Evolutionary conservation across 192 early-diverging fungal genomes (phyloP).

Genomic region (Backusella mclennaniae): DNA sequence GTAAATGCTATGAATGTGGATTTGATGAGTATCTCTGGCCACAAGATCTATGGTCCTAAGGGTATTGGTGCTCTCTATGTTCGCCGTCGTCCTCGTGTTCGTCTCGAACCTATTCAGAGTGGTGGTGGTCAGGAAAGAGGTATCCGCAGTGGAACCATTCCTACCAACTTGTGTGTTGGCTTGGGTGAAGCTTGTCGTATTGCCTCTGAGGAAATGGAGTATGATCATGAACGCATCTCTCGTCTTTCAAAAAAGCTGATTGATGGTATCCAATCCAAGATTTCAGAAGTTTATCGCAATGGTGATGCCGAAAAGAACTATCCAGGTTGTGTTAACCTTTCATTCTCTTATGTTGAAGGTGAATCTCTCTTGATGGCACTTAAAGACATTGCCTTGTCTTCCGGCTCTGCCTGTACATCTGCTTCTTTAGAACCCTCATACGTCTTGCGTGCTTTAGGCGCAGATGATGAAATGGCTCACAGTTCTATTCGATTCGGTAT

Average conservation of each 20-base stretch:
- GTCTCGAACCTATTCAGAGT: slow-evolving; percentile 85
- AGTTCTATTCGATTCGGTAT: slow-evolving; percentile 94
- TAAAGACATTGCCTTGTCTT: slow-evolving; percentile 95
- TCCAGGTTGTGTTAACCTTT: slow-evolving; percentile 93
- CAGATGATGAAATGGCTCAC: slow-evolving; percentile 96
- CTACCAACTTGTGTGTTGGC: slow-evolving; percentile 87
- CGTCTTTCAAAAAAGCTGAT: slow-evolving; percentile 77
- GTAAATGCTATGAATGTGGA: slow-evolving; percentile 93
- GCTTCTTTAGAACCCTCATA: slow-evolving; percentile 96
- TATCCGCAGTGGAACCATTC: slow-evolving; percentile 91
- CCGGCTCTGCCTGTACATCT: slow-evolving; percentile 94
- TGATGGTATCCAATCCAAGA: slow-evolving; percentile 72
- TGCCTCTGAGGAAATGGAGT: slow-evolving; percentile 78
- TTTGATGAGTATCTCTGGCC: slow-evolving; percentile 93
- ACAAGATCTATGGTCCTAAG: slow-evolving; percentile 98
- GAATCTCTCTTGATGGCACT: slow-evolving; percentile 97
- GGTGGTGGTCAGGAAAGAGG: slow-evolving; percentile 98
- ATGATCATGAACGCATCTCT: slow-evolving; percentile 74
- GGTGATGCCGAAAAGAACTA: slow-evolving; percentile 79
- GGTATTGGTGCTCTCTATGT: slow-evolving; percentile 94
- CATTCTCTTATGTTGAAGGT: slow-evolving; percentile 96
- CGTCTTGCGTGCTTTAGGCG: slow-evolving; percentile 94
- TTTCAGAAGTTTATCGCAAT: slow-evolving; percentile 86
- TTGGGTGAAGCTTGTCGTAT: slow-evolving; percentile 86
- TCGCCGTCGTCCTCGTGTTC: slow-evolving; percentile 88